Conservation (phyloP, 257 asterid species). For the Solanum sitiens region DNA sequence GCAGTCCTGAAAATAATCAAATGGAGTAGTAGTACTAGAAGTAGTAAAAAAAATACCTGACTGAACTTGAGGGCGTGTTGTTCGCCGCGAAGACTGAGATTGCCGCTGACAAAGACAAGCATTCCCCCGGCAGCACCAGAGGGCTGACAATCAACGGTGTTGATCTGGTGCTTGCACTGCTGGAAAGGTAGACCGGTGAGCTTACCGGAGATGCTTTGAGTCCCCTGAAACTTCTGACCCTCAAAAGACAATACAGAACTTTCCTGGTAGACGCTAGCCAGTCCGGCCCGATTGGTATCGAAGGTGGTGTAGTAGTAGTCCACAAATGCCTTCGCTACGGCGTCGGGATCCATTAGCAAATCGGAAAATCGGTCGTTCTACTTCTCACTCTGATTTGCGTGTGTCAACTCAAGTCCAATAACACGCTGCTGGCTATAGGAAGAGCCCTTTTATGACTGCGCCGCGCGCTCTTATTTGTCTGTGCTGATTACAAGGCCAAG, state of each 20-base stretch:
- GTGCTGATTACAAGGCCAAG: neutral
- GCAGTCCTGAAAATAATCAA: neutral
- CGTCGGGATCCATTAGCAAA: constrained; percentile 40
- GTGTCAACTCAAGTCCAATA: neutral
- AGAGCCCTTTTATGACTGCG: neutral
- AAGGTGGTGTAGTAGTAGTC: constrained; percentile 49
- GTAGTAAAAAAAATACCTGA: constrained; percentile 2
- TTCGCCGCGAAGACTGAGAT: constrained; percentile 35
- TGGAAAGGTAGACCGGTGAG: constrained; percentile 37
- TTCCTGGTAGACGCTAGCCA: constrained; percentile 39
- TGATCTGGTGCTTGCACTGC: constrained; percentile 42
- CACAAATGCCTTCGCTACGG: constrained; percentile 39
- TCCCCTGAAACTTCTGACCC: constrained; percentile 44
- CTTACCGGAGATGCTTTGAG: constrained; percentile 23
- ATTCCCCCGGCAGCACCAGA: constrained; percentile 45
- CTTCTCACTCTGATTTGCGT: neutral
- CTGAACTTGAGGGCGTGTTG: constrained; percentile 38
- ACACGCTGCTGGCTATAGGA: neutral
- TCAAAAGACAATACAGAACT: constrained; percentile 41
- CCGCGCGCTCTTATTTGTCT: neutral
- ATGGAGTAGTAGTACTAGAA: neutral
- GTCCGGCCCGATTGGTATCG: constrained; percentile 31
- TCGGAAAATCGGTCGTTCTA: neutral
- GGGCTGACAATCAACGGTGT: constrained; percentile 52
- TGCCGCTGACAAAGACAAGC: constrained; percentile 47